A percentile compares a stretch with the other conserved stretches of the same genome.
These are phyloP conservation scores for Encephalitozoon intestinalis DNA, from an alignment of 371 early-diverging fungal genomes.

Conservation along the genomic window DNA sequence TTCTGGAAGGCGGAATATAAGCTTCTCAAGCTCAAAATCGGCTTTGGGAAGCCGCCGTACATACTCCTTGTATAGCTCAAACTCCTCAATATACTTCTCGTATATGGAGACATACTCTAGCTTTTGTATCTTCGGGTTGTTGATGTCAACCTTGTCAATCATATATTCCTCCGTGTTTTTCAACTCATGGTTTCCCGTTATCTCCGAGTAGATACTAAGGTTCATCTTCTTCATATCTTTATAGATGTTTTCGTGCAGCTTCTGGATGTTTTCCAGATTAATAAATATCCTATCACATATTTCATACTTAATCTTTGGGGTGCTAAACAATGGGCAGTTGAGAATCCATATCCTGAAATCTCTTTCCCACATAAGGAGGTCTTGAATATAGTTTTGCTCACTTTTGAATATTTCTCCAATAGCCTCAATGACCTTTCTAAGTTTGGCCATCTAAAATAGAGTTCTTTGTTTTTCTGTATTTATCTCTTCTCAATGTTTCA, in stretches of 20 bases:
- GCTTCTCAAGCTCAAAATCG: slow-evolving; percentile 49
- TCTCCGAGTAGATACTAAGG: neutral
- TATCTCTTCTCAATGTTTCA: neutral
- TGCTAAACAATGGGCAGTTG: slow-evolving; percentile 3
- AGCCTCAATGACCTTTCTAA: slow-evolving; percentile 49
- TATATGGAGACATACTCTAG: slow-evolving; percentile 51
- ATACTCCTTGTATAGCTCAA: slow-evolving; percentile 41
- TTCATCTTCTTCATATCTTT: slow-evolving; percentile 27
- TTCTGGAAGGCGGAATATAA: slow-evolving; percentile 23
- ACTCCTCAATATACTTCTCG: slow-evolving; percentile 8
- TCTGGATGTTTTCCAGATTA: slow-evolving; percentile 32
- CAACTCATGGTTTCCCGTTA: neutral
- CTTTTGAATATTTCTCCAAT: slow-evolving; percentile 45
- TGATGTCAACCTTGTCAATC: neutral
- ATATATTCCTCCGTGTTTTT: neutral
- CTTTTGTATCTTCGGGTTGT: neutral
- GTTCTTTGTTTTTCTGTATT: slow-evolving; percentile 22
- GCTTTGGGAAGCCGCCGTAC: slow-evolving; percentile 37
- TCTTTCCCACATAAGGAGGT: slow-evolving; percentile 40
- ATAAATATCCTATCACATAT: slow-evolving; percentile 48
- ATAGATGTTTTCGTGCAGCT: slow-evolving; percentile 25
- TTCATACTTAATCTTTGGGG: slow-evolving; percentile 24
- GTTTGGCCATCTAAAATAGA: neutral
- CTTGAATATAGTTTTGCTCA: slow-evolving; percentile 46
- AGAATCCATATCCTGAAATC: slow-evolving; percentile 43